Evolutionary conservation across 2,329 filamentous ascomycete species (phyloP).

Genomic region (Fusarium brevicatenulatum): DNA sequence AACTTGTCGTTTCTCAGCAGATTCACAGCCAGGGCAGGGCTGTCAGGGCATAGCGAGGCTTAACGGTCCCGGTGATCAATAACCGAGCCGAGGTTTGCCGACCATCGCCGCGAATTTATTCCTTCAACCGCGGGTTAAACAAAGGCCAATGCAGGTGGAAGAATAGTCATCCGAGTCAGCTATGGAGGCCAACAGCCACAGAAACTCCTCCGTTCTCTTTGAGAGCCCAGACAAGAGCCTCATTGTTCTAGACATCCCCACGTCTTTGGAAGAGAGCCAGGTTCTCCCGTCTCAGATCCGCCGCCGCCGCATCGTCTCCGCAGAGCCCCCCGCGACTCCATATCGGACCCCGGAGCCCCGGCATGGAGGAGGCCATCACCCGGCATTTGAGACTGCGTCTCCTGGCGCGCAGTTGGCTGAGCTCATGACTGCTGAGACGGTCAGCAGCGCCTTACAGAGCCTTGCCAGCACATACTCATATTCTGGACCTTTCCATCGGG

Average conservation of each 20-base stretch:
- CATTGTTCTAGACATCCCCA: conserved; percentile 74
- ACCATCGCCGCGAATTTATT: conserved; percentile 36
- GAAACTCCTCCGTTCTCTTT: conserved; percentile 48
- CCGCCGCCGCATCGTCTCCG: conserved; percentile 58
- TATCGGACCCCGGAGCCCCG: conserved; percentile 64
- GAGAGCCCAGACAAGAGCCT: conserved; percentile 54
- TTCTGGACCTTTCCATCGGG: conserved; percentile 58
- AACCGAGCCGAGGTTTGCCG: conserved; percentile 47
- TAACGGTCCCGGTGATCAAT: conserved; percentile 37
- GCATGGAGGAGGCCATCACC: conserved; percentile 41
- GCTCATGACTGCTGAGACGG: conserved; percentile 62
- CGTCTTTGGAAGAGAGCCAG: conserved; percentile 75
- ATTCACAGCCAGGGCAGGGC: neutral
- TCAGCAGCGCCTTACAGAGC: conserved; percentile 56
- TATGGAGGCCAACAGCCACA: conserved; percentile 12
- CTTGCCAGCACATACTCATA: conserved; percentile 46
- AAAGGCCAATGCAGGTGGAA: neutral
- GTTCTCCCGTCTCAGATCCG: conserved; percentile 53
- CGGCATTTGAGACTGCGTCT: conserved; percentile 43
- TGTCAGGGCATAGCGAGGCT: neutral
- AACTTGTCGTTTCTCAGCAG: conserved; percentile 9
- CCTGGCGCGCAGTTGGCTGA: conserved; percentile 63
- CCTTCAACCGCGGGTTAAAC: conserved; percentile 19
- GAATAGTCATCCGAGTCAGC: conserved; percentile 15
- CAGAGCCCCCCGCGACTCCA: conserved; percentile 54